A percentile compares a stretch with the other conserved stretches of the same genome.
Evolutionary conservation across 2,329 filamentous ascomycete species (phyloP).

Genomic region (Fulvia fulva): DNA sequence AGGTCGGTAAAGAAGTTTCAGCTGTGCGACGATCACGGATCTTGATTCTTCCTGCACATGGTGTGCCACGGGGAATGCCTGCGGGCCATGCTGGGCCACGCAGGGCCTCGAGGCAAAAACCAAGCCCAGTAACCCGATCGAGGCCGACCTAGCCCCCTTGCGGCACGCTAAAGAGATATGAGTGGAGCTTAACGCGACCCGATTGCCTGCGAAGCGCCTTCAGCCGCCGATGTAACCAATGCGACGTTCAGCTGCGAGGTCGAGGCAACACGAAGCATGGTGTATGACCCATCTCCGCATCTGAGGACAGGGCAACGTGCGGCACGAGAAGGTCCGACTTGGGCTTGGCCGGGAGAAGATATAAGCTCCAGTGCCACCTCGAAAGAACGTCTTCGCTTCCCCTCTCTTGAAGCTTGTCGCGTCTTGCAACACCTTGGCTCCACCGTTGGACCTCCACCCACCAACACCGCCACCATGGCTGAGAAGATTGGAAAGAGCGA

Average conservation of each 20-base stretch:
- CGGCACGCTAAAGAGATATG: background rate
- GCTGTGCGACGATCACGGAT: no score
- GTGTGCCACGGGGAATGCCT: no score
- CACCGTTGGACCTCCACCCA: background rate
- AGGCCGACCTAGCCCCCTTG: background rate
- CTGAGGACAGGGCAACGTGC: background rate
- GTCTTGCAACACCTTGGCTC: background rate
- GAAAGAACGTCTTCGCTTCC: background rate
- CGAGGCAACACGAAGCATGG: background rate
- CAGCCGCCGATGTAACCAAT: background rate
- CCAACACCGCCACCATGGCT: background rate
- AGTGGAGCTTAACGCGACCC: background rate
- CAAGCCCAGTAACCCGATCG: background rate
- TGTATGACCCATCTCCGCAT: background rate
- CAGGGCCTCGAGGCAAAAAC: no score
- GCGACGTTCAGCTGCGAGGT: background rate
- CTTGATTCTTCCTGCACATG: no score
- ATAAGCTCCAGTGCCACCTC: background rate
- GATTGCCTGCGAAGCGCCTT: background rate
- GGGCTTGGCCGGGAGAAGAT: background rate
- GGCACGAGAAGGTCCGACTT: background rate
- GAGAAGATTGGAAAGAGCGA: background rate
- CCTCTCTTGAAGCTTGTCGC: background rate
- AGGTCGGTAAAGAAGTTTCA: no score
- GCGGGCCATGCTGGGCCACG: no score